A percentile compares a stretch with the other conserved stretches of the same genome.
Conservation (phyloP, 768 basidiomycete species). For the Trametes coccinea region DNA sequence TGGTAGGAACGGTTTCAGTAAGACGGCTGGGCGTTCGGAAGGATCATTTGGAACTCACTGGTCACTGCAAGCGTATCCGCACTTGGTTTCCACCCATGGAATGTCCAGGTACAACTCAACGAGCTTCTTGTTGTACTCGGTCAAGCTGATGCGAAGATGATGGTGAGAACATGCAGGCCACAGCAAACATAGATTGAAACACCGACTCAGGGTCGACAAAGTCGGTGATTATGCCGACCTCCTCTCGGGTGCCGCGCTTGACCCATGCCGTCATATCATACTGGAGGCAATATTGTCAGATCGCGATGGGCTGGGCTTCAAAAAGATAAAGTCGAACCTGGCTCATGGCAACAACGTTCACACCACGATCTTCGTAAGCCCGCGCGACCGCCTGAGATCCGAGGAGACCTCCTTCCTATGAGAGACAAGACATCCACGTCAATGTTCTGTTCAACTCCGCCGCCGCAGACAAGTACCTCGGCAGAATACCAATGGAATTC, state of each 20-base stretch:
- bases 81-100: conserved; percentile 84
- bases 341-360: conserved; percentile 79
- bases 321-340: conserved; percentile 49
- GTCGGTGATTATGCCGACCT: conserved; percentile 83
- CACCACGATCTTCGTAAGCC: conserved; percentile 61
- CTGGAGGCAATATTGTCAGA: conserved; percentile 37
- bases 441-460: neutral
- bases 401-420: conserved; percentile 80
- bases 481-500: conserved; percentile 89
- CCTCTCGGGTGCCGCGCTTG: conserved; percentile 60
- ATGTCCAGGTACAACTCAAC: conserved; percentile 81
- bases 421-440: neutral
- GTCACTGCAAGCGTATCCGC: conserved; percentile 94
- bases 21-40: conserved; percentile 22
- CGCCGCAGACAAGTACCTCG: conserved; percentile 48
- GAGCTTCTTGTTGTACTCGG: conserved; percentile 75
- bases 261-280: conserved; percentile 97
- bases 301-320: conserved; percentile 15
- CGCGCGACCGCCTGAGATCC: conserved; percentile 89
- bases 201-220: conserved; percentile 54
- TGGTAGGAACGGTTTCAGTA: conserved; percentile 27
- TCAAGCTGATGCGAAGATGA: conserved; percentile 53
- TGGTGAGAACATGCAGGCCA: conserved; percentile 6
- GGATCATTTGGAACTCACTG: conserved; percentile 53
- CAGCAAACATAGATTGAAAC: conserved; percentile 6